Evolutionary conservation across 306 rosid genomes (phyloP), one percentile per base, ranked within the genome.

Genomic region (Hippophae gyantsensis): DNA sequence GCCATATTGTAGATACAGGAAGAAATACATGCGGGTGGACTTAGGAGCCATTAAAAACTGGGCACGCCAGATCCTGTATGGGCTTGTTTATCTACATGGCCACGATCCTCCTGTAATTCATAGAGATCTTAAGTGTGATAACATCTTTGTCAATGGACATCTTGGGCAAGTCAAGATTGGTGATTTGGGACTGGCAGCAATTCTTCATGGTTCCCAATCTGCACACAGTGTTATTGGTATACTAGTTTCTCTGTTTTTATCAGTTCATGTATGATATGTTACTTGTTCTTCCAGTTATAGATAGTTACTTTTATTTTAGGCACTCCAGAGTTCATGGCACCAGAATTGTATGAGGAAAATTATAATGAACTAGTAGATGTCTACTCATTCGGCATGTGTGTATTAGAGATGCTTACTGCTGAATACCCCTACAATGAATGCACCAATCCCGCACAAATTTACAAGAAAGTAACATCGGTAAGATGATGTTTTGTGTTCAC

Each of bases 301-400:
- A 11, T 52, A 38, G 47, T 25, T 50, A 62, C 50, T 62, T 59
- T 18, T 9, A 32, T 32, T 32, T 52, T 42, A 89, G 97, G 97
- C 69, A 90, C 97, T 18, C 95, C 97, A 0, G 97, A 90, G 76
- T 90, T 90, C 74, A 90, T 90, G 95, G 97, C 97, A 38, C 97
- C 97, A 13, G 97, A 90, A 68, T 46, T 89, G 38, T 86, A 90
- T 32, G 97, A 86, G 56, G 97, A 90, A 66, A 80, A 86, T 69
- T 86, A 90, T 84, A 80, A 82, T 56, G 97, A 84, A 64, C 97
- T 90, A 10, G 97, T 90, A 61, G 97, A 90, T 68, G 94, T 90
- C 61, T 90, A 90, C 66, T 84, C 97, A 48, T 86, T 90, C 61
- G 97, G 97, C 81, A 82, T 90, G 97, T 90, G 97, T 70, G 86